phyloP scores from a whole-genome alignment of 768 basidiomycete species.

The Astraeus odoratus region DNA sequence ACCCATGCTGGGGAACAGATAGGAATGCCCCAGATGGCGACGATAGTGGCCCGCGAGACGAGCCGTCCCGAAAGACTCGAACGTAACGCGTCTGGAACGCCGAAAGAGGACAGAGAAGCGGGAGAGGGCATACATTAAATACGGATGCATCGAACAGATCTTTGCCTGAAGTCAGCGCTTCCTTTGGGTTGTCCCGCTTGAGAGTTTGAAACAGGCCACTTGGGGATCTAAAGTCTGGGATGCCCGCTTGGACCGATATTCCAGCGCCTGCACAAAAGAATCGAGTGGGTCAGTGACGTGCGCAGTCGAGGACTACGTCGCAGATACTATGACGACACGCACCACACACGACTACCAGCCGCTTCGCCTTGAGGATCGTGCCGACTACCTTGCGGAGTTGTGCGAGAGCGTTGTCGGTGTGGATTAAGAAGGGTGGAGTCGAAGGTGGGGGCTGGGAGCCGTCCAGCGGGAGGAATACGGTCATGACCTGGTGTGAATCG shows the following conservation, averaged over 20 bases:
- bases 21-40: background rate
- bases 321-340: conserved; percentile 27
- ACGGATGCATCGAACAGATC: conserved; percentile 90
- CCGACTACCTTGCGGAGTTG: conserved; percentile 52
- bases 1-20: background rate
- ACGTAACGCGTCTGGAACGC: conserved; percentile 2
- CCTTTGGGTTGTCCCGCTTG: conserved; percentile 72
- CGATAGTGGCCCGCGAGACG: background rate
- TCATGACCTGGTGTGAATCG: conserved; percentile 44
- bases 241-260: conserved; percentile 80
- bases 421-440: conserved; percentile 51
- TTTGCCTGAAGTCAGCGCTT: conserved; percentile 65
- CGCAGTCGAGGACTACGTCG: background rate
- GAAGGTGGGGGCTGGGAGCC: conserved; percentile 37
- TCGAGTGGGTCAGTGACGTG: conserved; percentile 4
- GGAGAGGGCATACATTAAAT: conserved; percentile 55
- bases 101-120: background rate
- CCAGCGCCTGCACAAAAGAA: conserved; percentile 58
- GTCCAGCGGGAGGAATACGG: conserved; percentile 57
- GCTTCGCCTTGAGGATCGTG: conserved; percentile 70
- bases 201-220: conserved; percentile 74
- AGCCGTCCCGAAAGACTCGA: background rate
- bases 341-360: conserved; percentile 86
- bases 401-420: conserved; percentile 35
- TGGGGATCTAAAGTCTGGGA: conserved; percentile 83